These are phyloP conservation scores for Penicillium sp. DNA, from an alignment of 2,329 filamentous ascomycete species.

Conservation along the genomic window DNA sequence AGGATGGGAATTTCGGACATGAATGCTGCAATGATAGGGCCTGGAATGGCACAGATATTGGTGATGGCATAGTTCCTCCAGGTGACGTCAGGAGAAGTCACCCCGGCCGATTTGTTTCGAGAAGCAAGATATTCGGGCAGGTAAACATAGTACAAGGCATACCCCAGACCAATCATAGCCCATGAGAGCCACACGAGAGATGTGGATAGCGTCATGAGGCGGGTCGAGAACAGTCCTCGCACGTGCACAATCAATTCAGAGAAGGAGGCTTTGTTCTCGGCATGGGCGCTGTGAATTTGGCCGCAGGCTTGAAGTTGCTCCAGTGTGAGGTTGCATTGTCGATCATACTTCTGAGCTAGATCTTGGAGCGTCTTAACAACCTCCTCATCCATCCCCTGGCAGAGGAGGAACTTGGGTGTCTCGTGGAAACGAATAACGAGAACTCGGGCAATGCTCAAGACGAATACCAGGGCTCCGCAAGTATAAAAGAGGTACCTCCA, in stretches of 20 bases:
- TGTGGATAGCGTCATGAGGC: constrained; percentile 61
- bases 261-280: constrained; percentile 38
- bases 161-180: constrained; percentile 69
- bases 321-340: constrained; percentile 53
- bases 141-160: constrained; percentile 74
- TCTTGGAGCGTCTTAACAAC: constrained; percentile 14
- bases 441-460: constrained; percentile 17
- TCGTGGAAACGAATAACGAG: constrained; percentile 19
- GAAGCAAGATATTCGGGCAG: constrained; percentile 63
- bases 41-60: constrained; percentile 67
- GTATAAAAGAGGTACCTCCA: constrained; percentile 22
- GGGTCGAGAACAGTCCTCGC: constrained; percentile 64
- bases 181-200: constrained; percentile 67
- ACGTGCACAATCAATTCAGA: constrained; percentile 55
- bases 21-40: constrained; percentile 67
- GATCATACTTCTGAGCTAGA: constrained; percentile 49
- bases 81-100: constrained; percentile 55
- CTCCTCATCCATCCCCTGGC: constrained; percentile 16
- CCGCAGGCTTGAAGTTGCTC: constrained; percentile 52
- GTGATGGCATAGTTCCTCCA: constrained; percentile 74
- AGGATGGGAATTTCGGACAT: constrained; percentile 62
- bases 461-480: constrained; percentile 13
- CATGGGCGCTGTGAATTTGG: constrained; percentile 29
- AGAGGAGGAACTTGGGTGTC: constrained; percentile 19
- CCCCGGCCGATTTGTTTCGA: constrained; percentile 58